Base-by-base conservation (phyloP, 2,329 filamentous ascomycete species). In the Colletotrichum sp. region DNA sequence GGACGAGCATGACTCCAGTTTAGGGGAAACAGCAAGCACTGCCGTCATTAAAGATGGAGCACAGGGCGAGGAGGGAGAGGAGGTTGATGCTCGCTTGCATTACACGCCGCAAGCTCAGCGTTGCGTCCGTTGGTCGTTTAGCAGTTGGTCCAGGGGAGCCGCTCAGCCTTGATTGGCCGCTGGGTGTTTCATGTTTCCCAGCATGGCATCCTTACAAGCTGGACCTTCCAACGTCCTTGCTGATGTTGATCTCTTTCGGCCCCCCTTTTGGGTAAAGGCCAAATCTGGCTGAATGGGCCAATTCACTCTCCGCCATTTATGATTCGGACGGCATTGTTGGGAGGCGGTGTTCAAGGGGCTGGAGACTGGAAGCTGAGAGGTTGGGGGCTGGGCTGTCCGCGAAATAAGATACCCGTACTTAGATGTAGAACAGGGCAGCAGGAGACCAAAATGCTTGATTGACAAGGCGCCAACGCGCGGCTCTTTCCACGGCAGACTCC, bases 141-240 rank as follows among this genome's bases (percentile, higher is more conserved):
- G 58, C 28, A 48, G n/a, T 55, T 32, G 8, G n/a, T 28, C 56
- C 68, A 75, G 75, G 71, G 68, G 55, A 64, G 24, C 5, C 8
- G 52, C 36, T 52, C 55, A 56, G 61, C 9, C 32, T n/a, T 73
- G 69, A 77, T 76, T 77, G 75, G 75, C 52, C 26, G 18, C 28
- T 61, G 52, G 16, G 14, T 67, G 75, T 77, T 76, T 76, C 75
- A 77, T 48, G 59, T 76, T 77, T 73, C 64, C 61, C 36, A 64
- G 74, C 71, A 71, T 62, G 59, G 71, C 55, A 71, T 24, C 64
- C 36, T 56, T 66, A 65, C 28, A 56, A n/a, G 61, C n/a, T 52
- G 55, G 67, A 34, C 21, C 52, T 26, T 63, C 9, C 34, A 63
- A 63, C 34, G 61, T 43, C 61, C 61, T 63, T 43, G 61, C n/a